Evolutionary conservation across 371 early-diverging fungal species (phyloP), one percentile per base, ranked within the genome.

Genomic region (Vairimorpha necatrix): DNA sequence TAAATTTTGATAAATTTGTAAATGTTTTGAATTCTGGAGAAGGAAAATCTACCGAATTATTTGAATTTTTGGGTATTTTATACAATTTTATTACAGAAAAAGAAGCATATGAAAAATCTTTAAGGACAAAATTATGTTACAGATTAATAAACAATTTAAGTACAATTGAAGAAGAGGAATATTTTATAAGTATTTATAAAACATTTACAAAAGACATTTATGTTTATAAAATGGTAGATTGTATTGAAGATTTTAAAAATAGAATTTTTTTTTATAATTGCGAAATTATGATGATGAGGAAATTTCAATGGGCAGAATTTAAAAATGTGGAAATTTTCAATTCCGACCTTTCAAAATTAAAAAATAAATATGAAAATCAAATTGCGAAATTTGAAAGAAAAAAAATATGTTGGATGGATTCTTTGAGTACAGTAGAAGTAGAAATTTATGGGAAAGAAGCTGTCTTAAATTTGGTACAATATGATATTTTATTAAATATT

Each of bases 301-400:
- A 38, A 26, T 63, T 63, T 38, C 63, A 63, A n/a, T 63, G 63
- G 63, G 39, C n/a, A 26, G 63, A 63, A 20, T 63, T 63, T 63
- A n/a, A 36, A 63, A 36, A 63, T 63, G 18, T 2, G 20, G 22
- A 63, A 36, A 6, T 33, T 38, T n/a, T 24, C 22, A 13, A 36
- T 20, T n/a, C 20, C 3, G 33, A 32, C 9, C 28, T 63, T 6
- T 16, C 33, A 13, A 30, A 63, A n/a, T 24, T 63, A 63, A 63
- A 36, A 38, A 63, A 63, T 11, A 38, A 33, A 36, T 63, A 63
- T 63, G n/a, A 33, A 36, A 39, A 63, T 24, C 3, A 63, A 36
- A 36, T 63, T 14, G 18, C n/a, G 33, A n/a, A n/a, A 36, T 24
- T 26, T 63, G 63, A 63, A 63, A 32, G 38, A 6, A 63, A 63